Conservation (phyloP, 139 green algal genomes). For the Chlamydomonas applanata region DNA sequence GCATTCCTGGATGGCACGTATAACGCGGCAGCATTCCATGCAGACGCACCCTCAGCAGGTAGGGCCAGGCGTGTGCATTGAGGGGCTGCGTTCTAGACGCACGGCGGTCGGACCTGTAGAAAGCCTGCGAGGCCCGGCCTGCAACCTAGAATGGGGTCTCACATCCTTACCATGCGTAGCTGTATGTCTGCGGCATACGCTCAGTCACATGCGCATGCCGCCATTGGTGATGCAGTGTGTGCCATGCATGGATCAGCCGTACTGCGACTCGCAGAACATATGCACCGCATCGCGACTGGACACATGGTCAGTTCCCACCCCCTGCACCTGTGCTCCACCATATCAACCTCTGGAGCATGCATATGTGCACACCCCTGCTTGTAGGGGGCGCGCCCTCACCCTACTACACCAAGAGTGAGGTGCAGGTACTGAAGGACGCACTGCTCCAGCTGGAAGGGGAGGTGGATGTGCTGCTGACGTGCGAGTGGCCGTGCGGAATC, state of each 20-base stretch:
- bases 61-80: not conserved
- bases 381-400: conserved; percentile 15
- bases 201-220: no score
- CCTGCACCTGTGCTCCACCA: no score
- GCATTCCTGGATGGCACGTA: conserved; percentile 83
- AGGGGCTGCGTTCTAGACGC: no score
- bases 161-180: no score
- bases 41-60: not conserved
- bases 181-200: no score
- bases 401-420: conserved; percentile 64
- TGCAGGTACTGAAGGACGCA: conserved; percentile 52
- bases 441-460: conserved; percentile 61
- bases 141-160: no score
- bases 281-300: no score
- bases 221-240: not conserved
- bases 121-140: no score
- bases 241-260: not conserved
- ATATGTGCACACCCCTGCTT: not conserved
- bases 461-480: conserved; percentile 84
- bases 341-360: not conserved
- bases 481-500: conserved; percentile 76
- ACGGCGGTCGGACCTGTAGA: no score
- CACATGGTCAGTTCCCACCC: no score
- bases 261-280: no score
- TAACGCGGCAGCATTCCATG: conserved; percentile 39